These are phyloP conservation scores for Yamadazyma paraphyllophila DNA, from an alignment of 805 yeast species.

Conservation along the genomic window DNA sequence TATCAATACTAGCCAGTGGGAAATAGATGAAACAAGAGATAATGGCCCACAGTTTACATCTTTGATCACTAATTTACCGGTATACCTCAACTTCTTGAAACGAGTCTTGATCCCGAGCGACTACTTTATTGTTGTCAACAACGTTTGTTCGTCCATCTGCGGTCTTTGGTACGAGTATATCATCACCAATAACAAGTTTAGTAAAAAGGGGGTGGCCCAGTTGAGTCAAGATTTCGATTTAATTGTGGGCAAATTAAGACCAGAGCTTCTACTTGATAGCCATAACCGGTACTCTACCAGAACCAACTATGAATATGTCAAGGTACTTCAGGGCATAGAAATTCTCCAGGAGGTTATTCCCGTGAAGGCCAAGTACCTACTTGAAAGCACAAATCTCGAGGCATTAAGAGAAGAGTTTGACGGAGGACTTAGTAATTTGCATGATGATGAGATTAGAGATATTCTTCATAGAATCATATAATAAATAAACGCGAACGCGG, in stretches of 20 bases:
- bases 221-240: constrained; percentile 29
- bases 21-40: constrained; percentile 14
- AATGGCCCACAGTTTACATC: constrained; percentile 20
- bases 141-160: constrained; percentile 26
- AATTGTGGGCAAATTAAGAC: constrained; percentile 17
- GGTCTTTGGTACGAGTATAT: constrained; percentile 34
- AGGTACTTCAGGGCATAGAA: constrained; percentile 28
- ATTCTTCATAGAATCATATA: constrained; percentile 27
- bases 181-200: constrained; percentile 39
- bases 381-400: constrained; percentile 10
- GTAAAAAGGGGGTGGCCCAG: constrained; percentile 30
- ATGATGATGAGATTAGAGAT: constrained; percentile 24
- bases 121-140: constrained; percentile 27
- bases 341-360: constrained; percentile 26
- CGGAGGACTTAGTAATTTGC: constrained; percentile 13
- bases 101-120: constrained; percentile 27
- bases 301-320: constrained; percentile 22
- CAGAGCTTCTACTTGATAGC: constrained; percentile 20
- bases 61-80: constrained; percentile 24
- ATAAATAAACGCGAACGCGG: constrained; percentile 4
- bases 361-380: constrained; percentile 19
- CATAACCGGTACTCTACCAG: constrained; percentile 14
- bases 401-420: constrained; percentile 22
- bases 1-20: constrained; percentile 38
- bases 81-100: constrained; percentile 23